phyloP scores from a whole-genome alignment of 2,329 filamentous ascomycete species.

The Elsinoe necatrix region DNA sequence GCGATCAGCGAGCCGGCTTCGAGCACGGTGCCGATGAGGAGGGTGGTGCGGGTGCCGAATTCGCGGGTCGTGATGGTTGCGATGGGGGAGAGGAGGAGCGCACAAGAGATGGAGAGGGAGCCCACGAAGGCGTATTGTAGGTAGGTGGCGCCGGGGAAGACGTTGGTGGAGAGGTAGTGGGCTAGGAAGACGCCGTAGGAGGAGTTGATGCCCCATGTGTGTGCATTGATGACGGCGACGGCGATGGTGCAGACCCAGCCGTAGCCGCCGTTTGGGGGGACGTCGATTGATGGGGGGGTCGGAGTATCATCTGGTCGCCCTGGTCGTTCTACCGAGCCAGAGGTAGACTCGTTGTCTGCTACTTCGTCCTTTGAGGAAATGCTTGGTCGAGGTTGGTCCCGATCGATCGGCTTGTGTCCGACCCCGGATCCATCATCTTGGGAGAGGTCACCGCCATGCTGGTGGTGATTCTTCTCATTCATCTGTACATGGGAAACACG shows the following conservation, averaged over 20 bases:
- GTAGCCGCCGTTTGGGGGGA: slow-evolving; percentile 52
- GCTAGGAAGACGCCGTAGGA: slow-evolving; percentile 67
- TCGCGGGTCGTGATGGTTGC: slow-evolving; percentile 53
- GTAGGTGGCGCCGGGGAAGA: slow-evolving; percentile 54
- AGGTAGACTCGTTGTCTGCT: neutral
- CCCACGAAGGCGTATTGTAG: slow-evolving; percentile 73
- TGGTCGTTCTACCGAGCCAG: neutral
- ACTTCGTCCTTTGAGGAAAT: neutral
- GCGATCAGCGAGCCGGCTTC: slow-evolving; percentile 58
- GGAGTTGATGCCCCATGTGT: slow-evolving; percentile 38
- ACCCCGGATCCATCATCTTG: neutral
- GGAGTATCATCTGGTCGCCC: neutral
- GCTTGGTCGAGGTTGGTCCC: neutral
- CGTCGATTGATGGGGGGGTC: neutral
- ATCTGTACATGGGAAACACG: neutral
- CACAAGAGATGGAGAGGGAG: slow-evolving; percentile 56
- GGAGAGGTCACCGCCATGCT: neutral
- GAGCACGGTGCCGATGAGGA: slow-evolving; percentile 57
- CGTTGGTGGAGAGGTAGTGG: slow-evolving; percentile 58
- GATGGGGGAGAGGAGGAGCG: slow-evolving; percentile 60
- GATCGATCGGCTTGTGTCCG: slow-evolving; percentile 2
- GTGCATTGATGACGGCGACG: slow-evolving; percentile 37
- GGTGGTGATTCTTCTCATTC: neutral
- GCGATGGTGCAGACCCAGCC: slow-evolving; percentile 48
- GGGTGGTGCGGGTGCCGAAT: slow-evolving; percentile 55